Evolutionary conservation across 2,329 filamentous ascomycete species (phyloP).

Genomic region (Fusarium fracticaudum): DNA sequence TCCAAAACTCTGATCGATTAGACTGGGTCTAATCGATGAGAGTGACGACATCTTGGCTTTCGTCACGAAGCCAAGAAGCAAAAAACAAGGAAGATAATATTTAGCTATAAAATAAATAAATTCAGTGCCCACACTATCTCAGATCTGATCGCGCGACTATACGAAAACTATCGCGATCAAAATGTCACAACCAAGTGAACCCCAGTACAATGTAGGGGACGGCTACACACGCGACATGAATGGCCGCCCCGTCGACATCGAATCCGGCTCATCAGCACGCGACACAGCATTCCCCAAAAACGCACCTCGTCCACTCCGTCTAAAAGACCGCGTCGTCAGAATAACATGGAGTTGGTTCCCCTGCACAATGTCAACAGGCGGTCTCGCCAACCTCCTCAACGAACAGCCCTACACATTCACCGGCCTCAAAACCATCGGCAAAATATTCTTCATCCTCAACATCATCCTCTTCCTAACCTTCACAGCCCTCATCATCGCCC

Average conservation of each 20-base stretch:
- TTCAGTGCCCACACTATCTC: accelerated
- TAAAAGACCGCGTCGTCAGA: conserved; percentile 14
- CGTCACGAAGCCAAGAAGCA: neutral
- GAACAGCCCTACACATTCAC: conserved; percentile 18
- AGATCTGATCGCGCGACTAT: neutral
- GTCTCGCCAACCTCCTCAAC: conserved; percentile 12
- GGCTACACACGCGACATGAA: neutral
- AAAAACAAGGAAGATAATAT: neutral
- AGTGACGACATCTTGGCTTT: neutral
- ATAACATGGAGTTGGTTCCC: conserved; percentile 19
- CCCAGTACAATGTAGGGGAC: neutral
- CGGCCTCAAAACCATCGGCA: neutral
- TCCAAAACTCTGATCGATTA: neutral
- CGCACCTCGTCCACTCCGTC: neutral
- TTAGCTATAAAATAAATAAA: neutral
- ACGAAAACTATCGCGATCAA: accelerated
- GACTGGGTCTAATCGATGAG: neutral
- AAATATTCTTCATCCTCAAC: conserved; percentile 20
- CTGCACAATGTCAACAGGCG: conserved; percentile 20
- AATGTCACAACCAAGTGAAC: neutral
- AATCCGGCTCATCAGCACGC: neutral
- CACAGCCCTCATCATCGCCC: neutral
- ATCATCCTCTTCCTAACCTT: conserved; percentile 5
- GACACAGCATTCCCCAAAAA: neutral
- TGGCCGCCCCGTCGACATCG: neutral